phyloP scores from a whole-genome alignment of 108 stramenopile species.

The Mediolabrus comicus region DNA sequence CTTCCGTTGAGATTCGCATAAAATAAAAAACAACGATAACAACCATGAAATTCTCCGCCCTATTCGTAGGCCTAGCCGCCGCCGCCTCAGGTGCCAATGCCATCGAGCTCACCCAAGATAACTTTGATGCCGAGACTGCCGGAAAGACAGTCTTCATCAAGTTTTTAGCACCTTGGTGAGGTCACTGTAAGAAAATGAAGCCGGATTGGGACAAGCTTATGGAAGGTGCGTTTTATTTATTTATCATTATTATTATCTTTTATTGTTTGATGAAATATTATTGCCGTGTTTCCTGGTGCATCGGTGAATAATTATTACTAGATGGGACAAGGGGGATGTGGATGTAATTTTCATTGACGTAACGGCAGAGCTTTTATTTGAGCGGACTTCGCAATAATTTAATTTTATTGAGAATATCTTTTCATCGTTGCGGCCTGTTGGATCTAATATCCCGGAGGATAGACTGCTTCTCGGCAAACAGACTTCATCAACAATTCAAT shows the following conservation, averaged over 20 bases:
- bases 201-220: constrained; percentile 75
- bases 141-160: constrained; percentile 80
- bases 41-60: constrained; percentile 33
- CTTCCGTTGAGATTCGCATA: too few relatives aligned
- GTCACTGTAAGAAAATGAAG: constrained; percentile 55
- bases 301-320: too few relatives aligned
- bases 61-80: constrained; percentile 11
- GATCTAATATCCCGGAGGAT: too few relatives aligned
- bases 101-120: constrained; percentile 58
- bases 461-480: too few relatives aligned
- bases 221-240: constrained; percentile 1
- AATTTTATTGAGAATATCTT: background rate
- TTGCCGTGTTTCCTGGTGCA: too few relatives aligned
- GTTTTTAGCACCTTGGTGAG: constrained; percentile 73
- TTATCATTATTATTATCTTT: background rate
- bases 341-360: too few relatives aligned
- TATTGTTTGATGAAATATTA: background rate
- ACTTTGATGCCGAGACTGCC: constrained; percentile 56
- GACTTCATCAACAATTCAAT: too few relatives aligned
- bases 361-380: background rate
- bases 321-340: too few relatives aligned
- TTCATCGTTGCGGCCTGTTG: too few relatives aligned
- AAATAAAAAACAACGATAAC: too few relatives aligned
- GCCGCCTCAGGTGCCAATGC: constrained; percentile 22
- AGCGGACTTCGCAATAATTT: background rate